Conservation (phyloP, 345 rosid species). For the Eucalyptus tenuipes region DNA sequence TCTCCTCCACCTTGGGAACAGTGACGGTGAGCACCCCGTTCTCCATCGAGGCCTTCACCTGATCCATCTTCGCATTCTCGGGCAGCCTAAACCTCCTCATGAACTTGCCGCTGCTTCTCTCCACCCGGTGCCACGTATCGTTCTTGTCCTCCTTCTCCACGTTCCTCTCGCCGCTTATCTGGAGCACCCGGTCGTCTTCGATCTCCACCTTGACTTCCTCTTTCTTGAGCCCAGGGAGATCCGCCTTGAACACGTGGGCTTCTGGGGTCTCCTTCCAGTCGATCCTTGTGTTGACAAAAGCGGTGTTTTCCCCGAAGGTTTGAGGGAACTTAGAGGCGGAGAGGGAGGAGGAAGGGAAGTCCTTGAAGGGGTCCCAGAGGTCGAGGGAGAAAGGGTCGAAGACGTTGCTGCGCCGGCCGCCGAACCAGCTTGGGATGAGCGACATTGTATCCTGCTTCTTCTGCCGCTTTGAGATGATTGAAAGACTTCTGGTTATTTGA, state of each 20-base stretch:
- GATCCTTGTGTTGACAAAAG: not conserved
- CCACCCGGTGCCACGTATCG: conserved; percentile 10
- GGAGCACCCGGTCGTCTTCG: conserved; percentile 10
- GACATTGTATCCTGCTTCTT: not conserved
- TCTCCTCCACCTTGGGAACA: conserved; percentile 5
- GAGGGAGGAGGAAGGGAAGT: not conserved
- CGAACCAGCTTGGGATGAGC: conserved; percentile 2
- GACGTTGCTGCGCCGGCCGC: not conserved
- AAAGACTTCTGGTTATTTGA: not conserved
- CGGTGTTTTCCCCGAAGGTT: not conserved
- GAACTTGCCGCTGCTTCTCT: conserved; percentile 10
- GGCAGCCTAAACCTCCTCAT: conserved; percentile 9
- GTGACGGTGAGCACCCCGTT: conserved; percentile 7
- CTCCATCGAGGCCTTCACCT: conserved; percentile 10
- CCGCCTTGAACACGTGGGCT: conserved; percentile 7
- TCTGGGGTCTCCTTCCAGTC: conserved; percentile 17
- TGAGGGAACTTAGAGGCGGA: not conserved
- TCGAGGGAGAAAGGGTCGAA: conserved; percentile 14
- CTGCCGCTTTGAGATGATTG: not conserved
- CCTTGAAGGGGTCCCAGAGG: conserved; percentile 8
- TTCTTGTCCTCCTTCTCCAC: conserved; percentile 13
- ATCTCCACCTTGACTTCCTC: conserved; percentile 13
- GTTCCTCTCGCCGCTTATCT: conserved; percentile 10
- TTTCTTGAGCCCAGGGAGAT: conserved; percentile 14
- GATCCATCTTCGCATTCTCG: conserved; percentile 1